Evolutionary conservation across 768 basidiomycete species (phyloP).

Genomic region (Pleurotus citrinopileatus): DNA sequence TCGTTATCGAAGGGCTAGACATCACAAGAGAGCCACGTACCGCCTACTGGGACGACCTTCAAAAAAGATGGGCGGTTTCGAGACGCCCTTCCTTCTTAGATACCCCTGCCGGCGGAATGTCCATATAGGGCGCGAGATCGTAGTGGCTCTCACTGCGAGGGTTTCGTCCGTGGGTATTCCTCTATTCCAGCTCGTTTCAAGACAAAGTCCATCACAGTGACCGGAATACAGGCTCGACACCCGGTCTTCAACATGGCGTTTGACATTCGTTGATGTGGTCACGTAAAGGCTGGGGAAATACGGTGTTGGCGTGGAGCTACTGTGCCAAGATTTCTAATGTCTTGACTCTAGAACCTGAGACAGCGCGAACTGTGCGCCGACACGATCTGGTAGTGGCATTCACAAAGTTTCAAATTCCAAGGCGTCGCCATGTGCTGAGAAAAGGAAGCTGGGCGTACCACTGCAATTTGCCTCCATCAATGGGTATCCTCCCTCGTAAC

Average conservation of each 20-base stretch:
- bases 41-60: not conserved
- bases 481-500: no score
- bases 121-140: not conserved
- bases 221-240: not conserved
- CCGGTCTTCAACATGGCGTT: not conserved
- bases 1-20: no score
- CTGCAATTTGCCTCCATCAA: no score
- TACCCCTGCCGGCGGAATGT: not conserved
- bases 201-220: not conserved
- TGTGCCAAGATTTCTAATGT: no score
- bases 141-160: not conserved
- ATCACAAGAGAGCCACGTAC: not conserved
- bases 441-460: no score
- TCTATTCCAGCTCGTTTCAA: not conserved
- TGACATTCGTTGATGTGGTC: not conserved
- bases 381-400: no score
- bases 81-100: not conserved
- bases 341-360: no score
- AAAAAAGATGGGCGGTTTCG: not conserved
- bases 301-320: not conserved
- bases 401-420: no score
- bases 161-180: not conserved
- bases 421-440: no score
- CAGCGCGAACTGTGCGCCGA: no score
- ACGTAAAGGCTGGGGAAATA: not conserved